phyloP scores from a whole-genome alignment of 805 yeast genomes.

The Isabelozyma heimii region DNA sequence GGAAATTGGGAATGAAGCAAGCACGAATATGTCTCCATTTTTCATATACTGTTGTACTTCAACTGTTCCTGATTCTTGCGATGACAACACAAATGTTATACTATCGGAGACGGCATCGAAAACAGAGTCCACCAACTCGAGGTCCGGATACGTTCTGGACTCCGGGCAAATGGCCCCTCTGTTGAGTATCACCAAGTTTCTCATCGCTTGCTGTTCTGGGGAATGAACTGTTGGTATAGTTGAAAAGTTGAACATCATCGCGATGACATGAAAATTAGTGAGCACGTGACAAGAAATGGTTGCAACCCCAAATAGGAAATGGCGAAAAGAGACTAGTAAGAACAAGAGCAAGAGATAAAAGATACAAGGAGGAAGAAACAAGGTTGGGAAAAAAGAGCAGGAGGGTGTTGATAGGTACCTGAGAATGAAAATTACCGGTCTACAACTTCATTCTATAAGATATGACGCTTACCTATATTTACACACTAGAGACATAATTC shows the following conservation, averaged over 20 bases:
- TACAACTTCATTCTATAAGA: no score
- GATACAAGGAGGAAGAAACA: no score
- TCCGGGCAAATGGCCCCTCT: slow-evolving; percentile 50
- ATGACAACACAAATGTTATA: slow-evolving; percentile 60
- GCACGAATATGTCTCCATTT: slow-evolving; percentile 52
- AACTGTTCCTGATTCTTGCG: slow-evolving; percentile 49
- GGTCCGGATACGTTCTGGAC: slow-evolving; percentile 64
- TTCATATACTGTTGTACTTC: slow-evolving; percentile 79
- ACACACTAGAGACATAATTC: no score
- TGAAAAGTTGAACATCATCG: neutral
- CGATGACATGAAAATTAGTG: neutral
- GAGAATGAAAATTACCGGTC: no score
- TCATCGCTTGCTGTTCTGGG: slow-evolving; percentile 27
- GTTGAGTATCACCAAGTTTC: slow-evolving; percentile 51
- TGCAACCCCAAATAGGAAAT: neutral
- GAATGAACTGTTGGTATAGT: neutral
- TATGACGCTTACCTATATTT: no score
- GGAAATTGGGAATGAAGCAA: slow-evolving; percentile 60
- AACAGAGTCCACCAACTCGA: slow-evolving; percentile 49
- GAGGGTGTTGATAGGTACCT: no score
- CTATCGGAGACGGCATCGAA: slow-evolving; percentile 77
- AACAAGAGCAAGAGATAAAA: no score
- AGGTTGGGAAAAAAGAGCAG: no score
- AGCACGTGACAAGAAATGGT: neutral
- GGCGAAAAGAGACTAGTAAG: no score